Conservation (phyloP, 495 filamentous ascomycete species). For the Penicillium simplicissimum region DNA sequence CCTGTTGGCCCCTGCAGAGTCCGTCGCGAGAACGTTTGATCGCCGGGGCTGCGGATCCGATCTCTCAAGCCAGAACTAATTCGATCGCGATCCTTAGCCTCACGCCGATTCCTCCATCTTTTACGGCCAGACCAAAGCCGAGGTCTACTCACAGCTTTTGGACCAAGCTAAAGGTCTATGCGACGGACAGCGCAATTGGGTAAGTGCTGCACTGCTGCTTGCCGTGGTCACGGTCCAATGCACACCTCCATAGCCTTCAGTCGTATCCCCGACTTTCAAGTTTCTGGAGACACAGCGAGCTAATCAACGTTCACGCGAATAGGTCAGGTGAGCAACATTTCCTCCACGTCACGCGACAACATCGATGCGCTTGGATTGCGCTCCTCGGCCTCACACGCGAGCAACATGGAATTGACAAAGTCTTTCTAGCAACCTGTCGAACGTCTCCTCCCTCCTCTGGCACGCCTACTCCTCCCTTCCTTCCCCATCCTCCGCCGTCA, state of each 20-base stretch:
- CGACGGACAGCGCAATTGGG: conserved; percentile 85
- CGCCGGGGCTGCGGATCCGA: conserved; percentile 8
- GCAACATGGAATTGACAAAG: conserved; percentile 4
- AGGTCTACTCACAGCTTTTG: conserved; percentile 75
- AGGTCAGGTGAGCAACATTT: conserved; percentile 59
- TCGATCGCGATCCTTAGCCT: conserved; percentile 52
- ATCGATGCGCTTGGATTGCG: background rate
- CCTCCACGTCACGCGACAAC: background rate
- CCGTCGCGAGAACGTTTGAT: conserved; percentile 1
- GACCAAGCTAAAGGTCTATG: conserved; percentile 70
- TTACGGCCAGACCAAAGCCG: conserved; percentile 64
- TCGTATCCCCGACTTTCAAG: background rate
- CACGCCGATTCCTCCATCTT: conserved; percentile 88
- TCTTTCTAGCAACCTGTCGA: conserved; percentile 72
- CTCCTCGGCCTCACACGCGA: background rate
- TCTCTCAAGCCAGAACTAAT: conserved; percentile 3
- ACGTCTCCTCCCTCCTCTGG: conserved; percentile 81
- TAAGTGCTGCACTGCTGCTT: conserved; percentile 43
- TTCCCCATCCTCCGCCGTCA: conserved; percentile 68
- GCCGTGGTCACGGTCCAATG: conserved; percentile 6
- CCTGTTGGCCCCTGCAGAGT: background rate
- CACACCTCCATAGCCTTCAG: background rate
- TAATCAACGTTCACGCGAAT: conserved; percentile 14
- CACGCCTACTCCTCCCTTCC: conserved; percentile 80
- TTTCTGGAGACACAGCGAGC: conserved; percentile 1